A percentile compares a stretch with the other conserved stretches of the same genome.
Conservation (phyloP, 768 basidiomycete species). For the Basidioascus undulatus region DNA sequence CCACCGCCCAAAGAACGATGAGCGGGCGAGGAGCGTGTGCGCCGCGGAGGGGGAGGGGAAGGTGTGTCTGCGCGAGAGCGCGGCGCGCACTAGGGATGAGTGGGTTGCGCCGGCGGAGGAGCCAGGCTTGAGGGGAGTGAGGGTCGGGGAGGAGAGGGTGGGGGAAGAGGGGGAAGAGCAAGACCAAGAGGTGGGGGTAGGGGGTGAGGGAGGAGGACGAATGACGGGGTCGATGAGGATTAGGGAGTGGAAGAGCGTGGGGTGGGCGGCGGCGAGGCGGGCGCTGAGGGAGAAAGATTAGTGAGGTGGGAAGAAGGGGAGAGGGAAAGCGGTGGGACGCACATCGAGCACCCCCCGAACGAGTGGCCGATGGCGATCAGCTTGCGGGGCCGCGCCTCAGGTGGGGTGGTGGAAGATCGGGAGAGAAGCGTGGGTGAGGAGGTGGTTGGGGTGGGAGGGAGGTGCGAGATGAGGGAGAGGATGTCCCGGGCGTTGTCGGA, state of each 20-base stretch:
- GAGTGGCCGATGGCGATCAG: constrained; percentile 60
- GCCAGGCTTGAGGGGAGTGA: no score
- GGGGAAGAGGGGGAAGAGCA: no score
- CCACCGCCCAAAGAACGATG: no score
- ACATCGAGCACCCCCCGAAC: constrained; percentile 56
- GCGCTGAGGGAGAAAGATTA: constrained; percentile 20
- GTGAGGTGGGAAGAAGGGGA: constrained; percentile 1
- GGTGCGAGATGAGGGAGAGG: constrained; percentile 34
- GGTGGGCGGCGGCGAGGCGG: constrained; percentile 38
- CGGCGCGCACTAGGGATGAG: no score
- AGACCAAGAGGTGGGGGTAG: no score
- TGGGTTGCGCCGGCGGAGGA: no score
- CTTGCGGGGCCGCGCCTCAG: no score
- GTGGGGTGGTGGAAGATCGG: background rate
- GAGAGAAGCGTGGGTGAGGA: constrained; percentile 22
- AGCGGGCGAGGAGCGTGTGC: no score
- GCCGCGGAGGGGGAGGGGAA: no score
- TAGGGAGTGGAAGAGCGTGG: constrained; percentile 43
- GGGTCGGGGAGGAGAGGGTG: no score
- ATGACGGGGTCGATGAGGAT: constrained; percentile 63
- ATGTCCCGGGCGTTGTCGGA: constrained; percentile 52
- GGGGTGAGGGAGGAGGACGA: constrained; percentile 12
- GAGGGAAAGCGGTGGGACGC: constrained; percentile 17
- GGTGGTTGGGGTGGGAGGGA: background rate
- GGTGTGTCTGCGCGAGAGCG: no score